phyloP scores from a whole-genome alignment of 2,329 filamentous ascomycete genomes.

The Lecanosticta acicola region DNA sequence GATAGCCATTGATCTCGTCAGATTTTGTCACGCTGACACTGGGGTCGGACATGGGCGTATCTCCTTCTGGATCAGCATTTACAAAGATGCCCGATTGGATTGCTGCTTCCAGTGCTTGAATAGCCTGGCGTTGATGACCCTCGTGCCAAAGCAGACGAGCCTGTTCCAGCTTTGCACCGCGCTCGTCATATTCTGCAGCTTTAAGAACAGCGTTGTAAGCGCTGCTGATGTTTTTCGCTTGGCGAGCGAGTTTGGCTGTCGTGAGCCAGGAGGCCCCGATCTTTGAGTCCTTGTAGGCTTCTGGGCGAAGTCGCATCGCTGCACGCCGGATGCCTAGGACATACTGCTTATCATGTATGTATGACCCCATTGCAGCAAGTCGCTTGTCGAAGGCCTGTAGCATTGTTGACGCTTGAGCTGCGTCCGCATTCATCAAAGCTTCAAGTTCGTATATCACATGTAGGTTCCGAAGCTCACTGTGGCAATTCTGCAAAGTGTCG shows the following conservation, averaged over 20 bases:
- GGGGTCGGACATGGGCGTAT: slow-evolving; percentile 7
- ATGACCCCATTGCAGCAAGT: slow-evolving; percentile 84
- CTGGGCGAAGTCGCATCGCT: slow-evolving; percentile 53
- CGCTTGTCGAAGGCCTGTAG: slow-evolving; percentile 47
- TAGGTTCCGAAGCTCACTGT: slow-evolving; percentile 76
- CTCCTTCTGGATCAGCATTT: slow-evolving; percentile 12
- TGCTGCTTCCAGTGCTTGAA: slow-evolving; percentile 80
- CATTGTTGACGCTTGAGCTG: slow-evolving; percentile 7
- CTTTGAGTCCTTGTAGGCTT: slow-evolving; percentile 60
- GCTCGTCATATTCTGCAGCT: slow-evolving; percentile 76
- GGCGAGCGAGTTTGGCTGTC: slow-evolving; percentile 78
- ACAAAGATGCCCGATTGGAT: slow-evolving; percentile 75
- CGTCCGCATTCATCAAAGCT: slow-evolving; percentile 53
- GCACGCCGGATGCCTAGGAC: slow-evolving; percentile 79
- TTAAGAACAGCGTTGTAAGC: slow-evolving; percentile 92
- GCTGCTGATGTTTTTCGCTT: slow-evolving; percentile 74
- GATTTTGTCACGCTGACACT: slow-evolving; percentile 6
- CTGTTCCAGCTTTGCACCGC: slow-evolving; percentile 88
- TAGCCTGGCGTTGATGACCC: slow-evolving; percentile 88
- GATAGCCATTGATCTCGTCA: slow-evolving; percentile 28
- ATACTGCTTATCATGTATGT: slow-evolving; percentile 89
- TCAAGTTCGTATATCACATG: slow-evolving; percentile 87
- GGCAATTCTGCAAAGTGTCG: slow-evolving; percentile 73
- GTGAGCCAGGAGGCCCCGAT: slow-evolving; percentile 80
- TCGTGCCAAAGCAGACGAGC: slow-evolving; percentile 90